Conservation (phyloP, 768 basidiomycete genomes). For the Collybiopsis confluens region DNA sequence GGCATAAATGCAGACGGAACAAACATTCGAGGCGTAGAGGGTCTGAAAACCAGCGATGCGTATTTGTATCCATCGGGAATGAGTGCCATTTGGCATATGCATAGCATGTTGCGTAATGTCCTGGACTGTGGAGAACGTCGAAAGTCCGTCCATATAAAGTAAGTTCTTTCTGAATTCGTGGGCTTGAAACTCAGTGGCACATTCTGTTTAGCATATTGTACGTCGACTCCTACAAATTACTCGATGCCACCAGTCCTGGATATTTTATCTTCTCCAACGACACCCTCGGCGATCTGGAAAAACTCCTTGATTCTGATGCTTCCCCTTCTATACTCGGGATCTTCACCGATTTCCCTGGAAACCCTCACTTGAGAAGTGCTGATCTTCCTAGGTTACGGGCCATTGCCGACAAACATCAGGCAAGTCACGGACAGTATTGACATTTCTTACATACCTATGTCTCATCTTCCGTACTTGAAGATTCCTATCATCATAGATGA, state of each 20-base stretch:
- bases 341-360: constrained; percentile 94
- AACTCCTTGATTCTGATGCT: constrained; percentile 46
- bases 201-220: constrained; percentile 73
- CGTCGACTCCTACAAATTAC: constrained; percentile 88
- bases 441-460: constrained; percentile 48
- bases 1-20: background rate
- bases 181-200: background rate
- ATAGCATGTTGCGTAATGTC: constrained; percentile 58
- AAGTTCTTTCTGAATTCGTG: constrained; percentile 80
- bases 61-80: constrained; percentile 87
- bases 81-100: constrained; percentile 91
- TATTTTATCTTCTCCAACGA: constrained; percentile 82
- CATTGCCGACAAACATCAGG: constrained; percentile 79
- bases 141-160: constrained; percentile 5
- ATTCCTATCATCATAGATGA: constrained; percentile 79
- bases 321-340: constrained; percentile 63
- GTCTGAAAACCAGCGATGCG: constrained; percentile 83
- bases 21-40: constrained; percentile 60
- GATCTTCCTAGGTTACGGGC: constrained; percentile 69
- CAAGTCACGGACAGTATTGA: too few species aligned
- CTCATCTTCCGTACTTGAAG: too few species aligned
- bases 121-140: constrained; percentile 67
- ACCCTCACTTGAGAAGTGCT: constrained; percentile 82
- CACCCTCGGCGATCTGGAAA: constrained; percentile 74
- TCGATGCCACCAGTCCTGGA: constrained; percentile 95